A percentile compares a stretch with the other conserved stretches of the same genome.
phyloP scores from a whole-genome alignment of 768 basidiomycete species.

The Filobasidium floriforme region DNA sequence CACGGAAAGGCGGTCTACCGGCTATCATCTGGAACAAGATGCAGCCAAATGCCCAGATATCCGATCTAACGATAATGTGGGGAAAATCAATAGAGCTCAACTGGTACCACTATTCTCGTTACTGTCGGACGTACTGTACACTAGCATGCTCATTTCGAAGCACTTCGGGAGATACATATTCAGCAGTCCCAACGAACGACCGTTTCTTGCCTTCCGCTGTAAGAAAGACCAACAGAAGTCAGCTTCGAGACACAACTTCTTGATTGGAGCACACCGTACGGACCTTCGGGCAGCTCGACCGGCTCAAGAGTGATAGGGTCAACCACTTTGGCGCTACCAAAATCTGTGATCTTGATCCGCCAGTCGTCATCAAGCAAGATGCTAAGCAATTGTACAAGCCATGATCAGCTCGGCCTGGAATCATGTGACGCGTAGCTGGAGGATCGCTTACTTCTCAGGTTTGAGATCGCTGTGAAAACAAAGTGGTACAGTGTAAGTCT shows the following conservation, averaged over 20 bases:
- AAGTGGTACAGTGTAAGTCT: not conserved
- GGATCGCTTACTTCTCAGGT: slow-evolving; percentile 43
- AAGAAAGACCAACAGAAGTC: not conserved
- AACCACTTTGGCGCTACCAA: slow-evolving; percentile 66
- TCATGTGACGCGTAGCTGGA: slow-evolving; percentile 45
- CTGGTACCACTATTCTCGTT: slow-evolving; percentile 22
- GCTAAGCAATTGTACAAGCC: slow-evolving; percentile 50
- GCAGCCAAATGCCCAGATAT: slow-evolving; percentile 92
- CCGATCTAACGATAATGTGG: slow-evolving; percentile 55
- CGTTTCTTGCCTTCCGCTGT: slow-evolving; percentile 52
- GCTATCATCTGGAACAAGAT: slow-evolving; percentile 87
- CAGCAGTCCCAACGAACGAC: slow-evolving; percentile 82
- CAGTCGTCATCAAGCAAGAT: slow-evolving; percentile 77
- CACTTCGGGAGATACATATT: slow-evolving; percentile 83
- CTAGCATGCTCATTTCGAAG: slow-evolving; percentile 63
- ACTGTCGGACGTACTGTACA: slow-evolving; percentile 53
- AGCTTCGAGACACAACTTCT: not conserved
- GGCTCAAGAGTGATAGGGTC: slow-evolving; percentile 25
- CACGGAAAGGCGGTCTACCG: slow-evolving; percentile 85
- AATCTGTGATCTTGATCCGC: slow-evolving; percentile 91
- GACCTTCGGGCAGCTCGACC: slow-evolving; percentile 3
- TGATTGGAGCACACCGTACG: slow-evolving; percentile 19
- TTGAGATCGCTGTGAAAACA: slow-evolving; percentile 43
- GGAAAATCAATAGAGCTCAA: not conserved
- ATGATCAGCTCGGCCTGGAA: slow-evolving; percentile 69